phyloP scores from a whole-genome alignment of 768 basidiomycete species.

The Clitopilus hobsonii region DNA sequence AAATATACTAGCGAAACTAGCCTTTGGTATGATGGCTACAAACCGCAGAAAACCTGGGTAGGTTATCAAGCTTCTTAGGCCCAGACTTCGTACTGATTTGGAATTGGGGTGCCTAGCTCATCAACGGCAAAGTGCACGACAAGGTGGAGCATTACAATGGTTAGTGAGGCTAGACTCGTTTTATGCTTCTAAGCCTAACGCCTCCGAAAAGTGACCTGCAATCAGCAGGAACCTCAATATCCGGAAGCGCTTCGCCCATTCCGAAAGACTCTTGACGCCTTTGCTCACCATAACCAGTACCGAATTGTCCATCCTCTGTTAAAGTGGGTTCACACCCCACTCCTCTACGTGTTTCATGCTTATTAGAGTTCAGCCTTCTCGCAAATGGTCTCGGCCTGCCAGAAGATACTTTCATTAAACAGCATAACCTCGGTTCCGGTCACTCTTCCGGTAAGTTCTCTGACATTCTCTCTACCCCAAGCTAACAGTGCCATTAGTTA shows the following conservation, averaged over 20 bases:
- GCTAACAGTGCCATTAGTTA: conserved; percentile 19
- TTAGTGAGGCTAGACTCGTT: conserved; percentile 20
- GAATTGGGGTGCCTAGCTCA: too few species aligned
- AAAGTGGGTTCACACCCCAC: conserved; percentile 16
- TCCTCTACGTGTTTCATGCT: not conserved
- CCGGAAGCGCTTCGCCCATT: conserved; percentile 29
- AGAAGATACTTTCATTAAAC: conserved; percentile 35
- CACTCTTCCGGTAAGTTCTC: not conserved
- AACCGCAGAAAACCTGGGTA: conserved; percentile 49
- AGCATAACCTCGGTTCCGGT: conserved; percentile 27
- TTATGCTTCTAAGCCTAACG: not conserved
- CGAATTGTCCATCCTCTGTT: conserved; percentile 30
- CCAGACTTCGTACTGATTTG: too few species aligned
- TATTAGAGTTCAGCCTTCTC: conserved; percentile 15
- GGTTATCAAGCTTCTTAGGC: conserved; percentile 49
- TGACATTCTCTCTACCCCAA: not conserved
- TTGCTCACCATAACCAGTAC: conserved; percentile 27
- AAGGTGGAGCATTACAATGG: conserved; percentile 60
- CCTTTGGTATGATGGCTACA: conserved; percentile 47
- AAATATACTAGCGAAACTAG: conserved; percentile 30
- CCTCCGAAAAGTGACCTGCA: not conserved
- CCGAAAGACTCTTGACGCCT: conserved; percentile 26
- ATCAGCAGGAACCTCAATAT: conserved; percentile 19
- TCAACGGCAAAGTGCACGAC: conserved; percentile 58
- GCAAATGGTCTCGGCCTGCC: conserved; percentile 38